Percentiles rank a stretch among this genome's conserved stretches.
phyloP scores from a whole-genome alignment of 31 red algal species.

The Asparagopsis taxiformis region DNA sequence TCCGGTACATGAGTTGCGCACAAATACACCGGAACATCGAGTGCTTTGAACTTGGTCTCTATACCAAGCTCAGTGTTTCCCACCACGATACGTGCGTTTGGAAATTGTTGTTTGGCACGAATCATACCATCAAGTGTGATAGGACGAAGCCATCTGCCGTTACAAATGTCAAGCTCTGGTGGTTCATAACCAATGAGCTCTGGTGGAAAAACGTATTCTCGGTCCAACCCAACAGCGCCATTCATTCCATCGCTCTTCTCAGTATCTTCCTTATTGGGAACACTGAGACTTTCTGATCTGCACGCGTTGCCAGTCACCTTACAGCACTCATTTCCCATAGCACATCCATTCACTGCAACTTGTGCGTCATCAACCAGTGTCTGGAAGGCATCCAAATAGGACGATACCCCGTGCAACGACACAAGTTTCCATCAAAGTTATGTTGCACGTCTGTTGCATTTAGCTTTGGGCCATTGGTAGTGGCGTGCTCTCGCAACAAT shows the following conservation, averaged over 20 bases:
- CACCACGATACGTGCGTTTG: constrained; percentile 38
- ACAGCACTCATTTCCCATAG: constrained; percentile 46
- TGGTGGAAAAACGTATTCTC: constrained; percentile 52
- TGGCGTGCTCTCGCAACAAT: constrained; percentile 40
- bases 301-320: not conserved
- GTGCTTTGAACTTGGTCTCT: constrained; percentile 45
- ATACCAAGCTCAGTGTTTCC: constrained; percentile 76
- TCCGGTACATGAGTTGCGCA: constrained; percentile 65
- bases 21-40: constrained; percentile 31
- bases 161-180: constrained; percentile 26
- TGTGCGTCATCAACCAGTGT: constrained; percentile 14
- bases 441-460: constrained; percentile 51
- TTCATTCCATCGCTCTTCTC: not conserved
- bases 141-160: constrained; percentile 49
- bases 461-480: constrained; percentile 1
- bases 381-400: constrained; percentile 86
- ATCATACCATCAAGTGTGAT: constrained; percentile 33
- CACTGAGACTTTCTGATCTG: not conserved
- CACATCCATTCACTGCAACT: not conserved
- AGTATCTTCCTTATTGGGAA: not conserved
- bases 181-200: constrained; percentile 47
- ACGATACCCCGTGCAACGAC: constrained; percentile 93
- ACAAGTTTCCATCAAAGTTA: constrained; percentile 87
- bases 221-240: not conserved
- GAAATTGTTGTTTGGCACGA: not conserved